Conservation (phyloP, 495 filamentous ascomycete species). For the Lophium mytilinum region DNA sequence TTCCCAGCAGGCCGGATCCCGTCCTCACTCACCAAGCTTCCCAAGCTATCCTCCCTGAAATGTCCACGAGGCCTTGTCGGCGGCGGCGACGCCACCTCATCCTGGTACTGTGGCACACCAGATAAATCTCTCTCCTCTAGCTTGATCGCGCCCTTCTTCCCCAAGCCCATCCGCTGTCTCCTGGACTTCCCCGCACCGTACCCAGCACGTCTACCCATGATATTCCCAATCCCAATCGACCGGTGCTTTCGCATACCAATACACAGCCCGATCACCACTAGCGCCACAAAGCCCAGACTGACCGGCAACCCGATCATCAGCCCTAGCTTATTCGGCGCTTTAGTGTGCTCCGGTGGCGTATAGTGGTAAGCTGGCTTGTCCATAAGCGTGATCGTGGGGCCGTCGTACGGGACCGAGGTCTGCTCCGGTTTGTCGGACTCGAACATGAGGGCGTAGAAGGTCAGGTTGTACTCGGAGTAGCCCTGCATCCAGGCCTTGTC, state of each 20-base stretch:
- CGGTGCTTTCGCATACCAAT: slow-evolving; percentile 28
- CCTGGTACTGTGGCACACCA: background rate
- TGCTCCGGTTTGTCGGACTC: background rate
- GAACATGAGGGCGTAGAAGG: slow-evolving; percentile 16
- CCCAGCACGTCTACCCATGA: slow-evolving; percentile 23
- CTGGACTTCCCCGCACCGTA: slow-evolving; percentile 22
- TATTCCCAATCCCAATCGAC: slow-evolving; percentile 25
- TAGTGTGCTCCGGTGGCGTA: slow-evolving; percentile 6
- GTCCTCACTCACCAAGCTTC: slow-evolving; percentile 23
- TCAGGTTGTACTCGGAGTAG: slow-evolving; percentile 21
- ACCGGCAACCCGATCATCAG: slow-evolving; percentile 26
- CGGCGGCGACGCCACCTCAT: background rate
- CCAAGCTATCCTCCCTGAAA: slow-evolving; percentile 15
- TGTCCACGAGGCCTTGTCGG: background rate
- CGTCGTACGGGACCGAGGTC: slow-evolving; percentile 9
- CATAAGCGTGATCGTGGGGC: slow-evolving; percentile 16
- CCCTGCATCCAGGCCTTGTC: slow-evolving; percentile 35
- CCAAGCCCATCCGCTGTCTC: slow-evolving; percentile 23
- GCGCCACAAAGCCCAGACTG: slow-evolving; percentile 14
- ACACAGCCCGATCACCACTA: slow-evolving; percentile 24
- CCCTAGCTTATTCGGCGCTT: slow-evolving; percentile 17
- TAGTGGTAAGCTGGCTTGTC: slow-evolving; percentile 21
- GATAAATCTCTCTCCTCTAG: slow-evolving; percentile 14
- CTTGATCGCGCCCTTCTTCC: slow-evolving; percentile 27
- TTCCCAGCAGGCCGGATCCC: slow-evolving; percentile 17